Percentiles rank a stretch among this genome's conserved stretches.
Evolutionary conservation across 164 flowering plant species (phyloP).

Genomic region (Annona squamosa): DNA sequence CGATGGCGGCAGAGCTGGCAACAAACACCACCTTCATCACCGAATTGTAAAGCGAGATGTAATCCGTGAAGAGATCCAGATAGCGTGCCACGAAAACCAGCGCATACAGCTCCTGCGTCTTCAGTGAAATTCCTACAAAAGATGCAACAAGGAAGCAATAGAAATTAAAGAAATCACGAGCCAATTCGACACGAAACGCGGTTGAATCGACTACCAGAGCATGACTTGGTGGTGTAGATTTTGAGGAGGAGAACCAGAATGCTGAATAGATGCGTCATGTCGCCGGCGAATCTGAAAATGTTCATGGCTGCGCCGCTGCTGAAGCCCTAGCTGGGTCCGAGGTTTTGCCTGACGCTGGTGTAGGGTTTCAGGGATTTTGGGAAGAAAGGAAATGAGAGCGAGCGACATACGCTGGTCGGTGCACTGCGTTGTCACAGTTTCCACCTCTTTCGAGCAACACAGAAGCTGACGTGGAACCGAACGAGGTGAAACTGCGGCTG

Average conservation of each 20-base stretch:
- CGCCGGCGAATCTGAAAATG: slow-evolving; percentile 76
- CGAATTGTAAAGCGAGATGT: slow-evolving; percentile 66
- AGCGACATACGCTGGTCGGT: not conserved
- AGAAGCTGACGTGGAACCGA: not conserved
- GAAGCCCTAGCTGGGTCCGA: not conserved
- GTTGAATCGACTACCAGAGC: slow-evolving; percentile 46
- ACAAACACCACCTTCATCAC: slow-evolving; percentile 87
- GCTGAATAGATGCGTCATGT: slow-evolving; percentile 79
- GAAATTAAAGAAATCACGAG: not conserved
- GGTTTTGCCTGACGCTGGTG: not conserved
- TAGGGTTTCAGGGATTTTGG: not conserved
- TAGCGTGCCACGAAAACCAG: slow-evolving; percentile 75
- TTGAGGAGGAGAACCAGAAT: slow-evolving; percentile 76
- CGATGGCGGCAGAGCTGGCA: slow-evolving; percentile 62
- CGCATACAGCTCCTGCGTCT: slow-evolving; percentile 87
- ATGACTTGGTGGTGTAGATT: slow-evolving; percentile 84
- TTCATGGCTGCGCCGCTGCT: slow-evolving; percentile 41
- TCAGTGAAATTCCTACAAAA: slow-evolving; percentile 67
- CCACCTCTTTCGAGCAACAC: not conserved
- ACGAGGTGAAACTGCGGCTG: too few species aligned
- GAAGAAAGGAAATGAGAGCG: not conserved
- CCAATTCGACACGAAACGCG: not conserved
- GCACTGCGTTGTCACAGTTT: not conserved
- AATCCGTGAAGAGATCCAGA: slow-evolving; percentile 75
- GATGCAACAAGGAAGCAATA: not conserved